A percentile compares a stretch with the other conserved stretches of the same genome.
Evolutionary conservation across 176 grass and related monocot genomes (phyloP).

Genomic region (Aegilops umbellulata): DNA sequence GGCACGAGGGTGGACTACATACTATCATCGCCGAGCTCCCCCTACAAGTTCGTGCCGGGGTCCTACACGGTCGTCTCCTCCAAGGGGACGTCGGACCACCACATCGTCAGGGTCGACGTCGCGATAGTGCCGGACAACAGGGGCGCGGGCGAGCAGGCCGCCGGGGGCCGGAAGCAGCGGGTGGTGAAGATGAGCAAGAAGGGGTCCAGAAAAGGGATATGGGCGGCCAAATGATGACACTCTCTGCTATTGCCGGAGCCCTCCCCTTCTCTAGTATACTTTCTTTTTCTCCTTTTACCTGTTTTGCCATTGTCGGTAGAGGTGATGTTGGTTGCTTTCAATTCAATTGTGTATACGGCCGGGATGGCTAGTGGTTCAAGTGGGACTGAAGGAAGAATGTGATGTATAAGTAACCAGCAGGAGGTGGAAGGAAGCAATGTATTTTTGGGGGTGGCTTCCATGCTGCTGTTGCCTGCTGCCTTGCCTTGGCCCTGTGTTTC

Average conservation of each 20-base stretch:
- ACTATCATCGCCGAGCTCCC: constrained; percentile 64
- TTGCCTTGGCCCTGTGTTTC: constrained; percentile 23
- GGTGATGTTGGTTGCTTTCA: constrained; percentile 30
- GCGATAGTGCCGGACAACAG: constrained; percentile 20
- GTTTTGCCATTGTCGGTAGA: not conserved
- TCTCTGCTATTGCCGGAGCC: not conserved
- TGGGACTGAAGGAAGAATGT: constrained; percentile 40
- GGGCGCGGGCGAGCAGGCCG: not conserved
- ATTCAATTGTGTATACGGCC: constrained; percentile 40
- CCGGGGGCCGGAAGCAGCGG: constrained; percentile 25
- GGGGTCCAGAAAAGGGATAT: constrained; percentile 57
- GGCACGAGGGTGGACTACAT: constrained; percentile 96
- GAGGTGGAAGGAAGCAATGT: constrained; percentile 26
- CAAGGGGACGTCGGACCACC: constrained; percentile 84
- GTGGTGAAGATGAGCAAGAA: constrained; percentile 61
- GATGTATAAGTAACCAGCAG: not conserved
- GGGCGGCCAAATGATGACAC: constrained; percentile 26
- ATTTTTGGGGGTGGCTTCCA: constrained; percentile 45
- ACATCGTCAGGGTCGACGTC: constrained; percentile 82
- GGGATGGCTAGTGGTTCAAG: constrained; percentile 4
- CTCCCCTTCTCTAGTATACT: not conserved
- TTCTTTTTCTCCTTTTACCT: not conserved
- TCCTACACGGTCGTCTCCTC: constrained; percentile 85
- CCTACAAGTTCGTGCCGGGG: constrained; percentile 75
- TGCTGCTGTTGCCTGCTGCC: not conserved